Conservation (phyloP, 352 stramenopile genomes). For the Pythium dissimile region DNA sequence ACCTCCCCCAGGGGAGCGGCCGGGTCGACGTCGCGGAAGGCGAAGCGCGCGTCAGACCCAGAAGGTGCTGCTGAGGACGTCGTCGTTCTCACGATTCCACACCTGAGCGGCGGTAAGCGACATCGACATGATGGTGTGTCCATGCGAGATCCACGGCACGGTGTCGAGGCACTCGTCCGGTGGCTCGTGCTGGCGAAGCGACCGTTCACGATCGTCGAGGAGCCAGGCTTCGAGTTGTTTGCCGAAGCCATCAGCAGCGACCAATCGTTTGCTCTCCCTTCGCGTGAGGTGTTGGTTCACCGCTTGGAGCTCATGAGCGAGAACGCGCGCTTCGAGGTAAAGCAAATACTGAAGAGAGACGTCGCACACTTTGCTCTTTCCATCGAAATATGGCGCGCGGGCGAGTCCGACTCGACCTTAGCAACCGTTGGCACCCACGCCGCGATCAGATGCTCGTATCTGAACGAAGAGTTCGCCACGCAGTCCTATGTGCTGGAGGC, state of each 20-base stretch:
- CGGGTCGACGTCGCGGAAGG: conserved; percentile 3
- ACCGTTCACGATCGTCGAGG: conserved; percentile 29
- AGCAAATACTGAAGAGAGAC: conserved; percentile 35
- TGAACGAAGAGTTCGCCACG: conserved; percentile 30
- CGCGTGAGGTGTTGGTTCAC: conserved; percentile 27
- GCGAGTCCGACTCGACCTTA: not conserved
- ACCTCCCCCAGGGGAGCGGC: not conserved
- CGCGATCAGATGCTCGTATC: conserved; percentile 19
- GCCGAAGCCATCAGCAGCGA: conserved; percentile 19
- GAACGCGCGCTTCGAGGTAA: conserved; percentile 32
- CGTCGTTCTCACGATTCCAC: not conserved
- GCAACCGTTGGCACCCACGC: not conserved
- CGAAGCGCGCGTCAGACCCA: conserved; percentile 13
- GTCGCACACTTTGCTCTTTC: conserved; percentile 25
- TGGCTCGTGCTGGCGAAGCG: conserved; percentile 39
- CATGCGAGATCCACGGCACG: conserved; percentile 26
- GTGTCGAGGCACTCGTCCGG: conserved; percentile 31
- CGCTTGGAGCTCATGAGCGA: conserved; percentile 34
- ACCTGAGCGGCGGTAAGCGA: conserved; percentile 2
- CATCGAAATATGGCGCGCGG: conserved; percentile 21
- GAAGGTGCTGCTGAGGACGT: not conserved
- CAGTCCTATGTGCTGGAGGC: conserved; percentile 30
- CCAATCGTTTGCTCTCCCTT: conserved; percentile 21
- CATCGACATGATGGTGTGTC: conserved; percentile 7
- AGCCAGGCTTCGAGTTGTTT: conserved; percentile 31